These are phyloP conservation scores for Byssothecium circinans DNA, from an alignment of 2,329 filamentous ascomycete species.

Conservation along the genomic window DNA sequence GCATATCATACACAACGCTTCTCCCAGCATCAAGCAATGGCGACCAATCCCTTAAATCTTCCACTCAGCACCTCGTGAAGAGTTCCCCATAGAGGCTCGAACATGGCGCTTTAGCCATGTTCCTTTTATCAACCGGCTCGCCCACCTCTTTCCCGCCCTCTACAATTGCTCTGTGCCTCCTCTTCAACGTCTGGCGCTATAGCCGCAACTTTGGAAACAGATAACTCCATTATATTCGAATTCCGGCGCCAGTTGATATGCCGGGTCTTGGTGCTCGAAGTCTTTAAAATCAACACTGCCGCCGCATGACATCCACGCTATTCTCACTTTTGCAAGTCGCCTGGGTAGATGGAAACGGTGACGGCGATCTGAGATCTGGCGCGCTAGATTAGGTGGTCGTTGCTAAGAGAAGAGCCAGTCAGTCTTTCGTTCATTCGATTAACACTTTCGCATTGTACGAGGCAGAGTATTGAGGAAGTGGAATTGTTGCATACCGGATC, in stretches of 20 bases:
- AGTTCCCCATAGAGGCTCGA: constrained; percentile 33
- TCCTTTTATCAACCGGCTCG: too few species aligned
- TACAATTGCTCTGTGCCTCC: constrained; percentile 22
- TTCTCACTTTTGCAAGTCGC: constrained; percentile 21
- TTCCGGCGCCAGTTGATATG: background rate
- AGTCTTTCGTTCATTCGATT: background rate
- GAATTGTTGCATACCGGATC: constrained; percentile 13
- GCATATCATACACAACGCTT: too few species aligned
- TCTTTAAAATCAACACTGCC: constrained; percentile 41
- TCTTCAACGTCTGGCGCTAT: constrained; percentile 36
- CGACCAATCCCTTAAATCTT: too few species aligned
- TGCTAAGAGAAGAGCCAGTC: constrained; percentile 6
- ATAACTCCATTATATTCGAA: constrained; percentile 33
- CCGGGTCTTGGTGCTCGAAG: constrained; percentile 38
- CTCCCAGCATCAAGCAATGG: too few species aligned
- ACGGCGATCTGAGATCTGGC: too few species aligned
- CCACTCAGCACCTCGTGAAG: constrained; percentile 29
- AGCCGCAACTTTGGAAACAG: constrained; percentile 40
- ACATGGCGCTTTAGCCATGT: constrained; percentile 26
- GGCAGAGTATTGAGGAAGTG: background rate
- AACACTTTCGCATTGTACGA: background rate
- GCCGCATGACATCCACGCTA: constrained; percentile 32
- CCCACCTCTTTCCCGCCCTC: constrained; percentile 31
- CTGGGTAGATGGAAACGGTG: constrained; percentile 7
- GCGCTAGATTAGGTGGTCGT: constrained; percentile 24